These are phyloP conservation scores for Penicillium sclerotiorum DNA, from an alignment of 2,329 filamentous ascomycete genomes.

Conservation along the genomic window DNA sequence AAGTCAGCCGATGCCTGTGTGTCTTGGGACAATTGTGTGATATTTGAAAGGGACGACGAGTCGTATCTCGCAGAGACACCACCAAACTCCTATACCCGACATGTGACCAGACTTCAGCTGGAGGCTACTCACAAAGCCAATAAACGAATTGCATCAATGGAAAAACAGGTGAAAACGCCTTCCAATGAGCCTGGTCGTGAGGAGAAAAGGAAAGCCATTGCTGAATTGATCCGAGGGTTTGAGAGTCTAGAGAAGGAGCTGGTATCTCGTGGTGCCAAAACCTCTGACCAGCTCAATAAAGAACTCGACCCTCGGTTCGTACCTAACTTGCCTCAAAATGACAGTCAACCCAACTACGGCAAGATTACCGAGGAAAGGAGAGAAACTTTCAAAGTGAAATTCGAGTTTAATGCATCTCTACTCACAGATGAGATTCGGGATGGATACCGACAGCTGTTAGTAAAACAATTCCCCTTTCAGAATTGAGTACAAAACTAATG, in stretches of 20 bases:
- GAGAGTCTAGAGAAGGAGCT: conserved; percentile 59
- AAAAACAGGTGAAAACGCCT: conserved; percentile 17
- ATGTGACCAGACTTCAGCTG: too few species aligned
- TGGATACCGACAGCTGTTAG: conserved; percentile 67
- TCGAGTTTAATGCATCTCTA: conserved; percentile 40
- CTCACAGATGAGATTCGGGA: conserved; percentile 55
- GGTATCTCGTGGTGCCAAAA: conserved; percentile 64
- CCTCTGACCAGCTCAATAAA: too few species aligned
- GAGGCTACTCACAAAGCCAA: conserved; percentile 53
- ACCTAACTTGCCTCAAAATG: too few species aligned
- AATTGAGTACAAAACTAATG: conserved; percentile 50
- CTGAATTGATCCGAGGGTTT: conserved; percentile 55
- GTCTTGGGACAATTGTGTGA: not conserved
- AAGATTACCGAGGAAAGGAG: not conserved
- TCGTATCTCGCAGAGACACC: conserved; percentile 56
- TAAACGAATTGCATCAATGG: too few species aligned
- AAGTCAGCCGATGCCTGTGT: conserved; percentile 17
- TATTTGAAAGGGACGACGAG: conserved; percentile 45
- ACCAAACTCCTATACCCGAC: conserved; percentile 65
- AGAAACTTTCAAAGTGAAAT: conserved; percentile 44
- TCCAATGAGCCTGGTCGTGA: conserved; percentile 1
- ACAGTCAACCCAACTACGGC: too few species aligned
- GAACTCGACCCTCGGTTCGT: conserved; percentile 71
- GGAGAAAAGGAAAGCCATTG: conserved; percentile 61
- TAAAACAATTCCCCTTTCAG: conserved; percentile 45